These are phyloP conservation scores for Strobilomyces confusus DNA, from an alignment of 768 basidiomycete species.

Conservation along the genomic window DNA sequence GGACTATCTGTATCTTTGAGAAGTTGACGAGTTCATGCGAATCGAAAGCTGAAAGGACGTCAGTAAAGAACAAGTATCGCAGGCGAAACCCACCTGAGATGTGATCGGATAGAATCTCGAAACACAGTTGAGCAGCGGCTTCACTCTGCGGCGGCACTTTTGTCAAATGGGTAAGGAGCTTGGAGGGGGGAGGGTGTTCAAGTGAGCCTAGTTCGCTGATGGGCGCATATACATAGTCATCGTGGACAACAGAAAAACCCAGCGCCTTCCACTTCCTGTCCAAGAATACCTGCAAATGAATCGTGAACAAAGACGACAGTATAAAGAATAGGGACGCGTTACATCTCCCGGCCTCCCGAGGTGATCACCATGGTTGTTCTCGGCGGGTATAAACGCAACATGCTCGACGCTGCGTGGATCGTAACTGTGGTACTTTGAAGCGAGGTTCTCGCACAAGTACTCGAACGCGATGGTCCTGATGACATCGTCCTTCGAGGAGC, in stretches of 20 bases:
- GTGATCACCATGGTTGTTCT: too few relatives aligned
- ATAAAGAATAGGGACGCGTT: not conserved
- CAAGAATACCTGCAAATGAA: not conserved
- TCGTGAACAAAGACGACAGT: too few relatives aligned
- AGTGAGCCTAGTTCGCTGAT: not conserved
- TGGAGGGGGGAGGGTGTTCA: too few relatives aligned
- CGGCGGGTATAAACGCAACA: too few relatives aligned
- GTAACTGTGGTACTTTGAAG: not conserved
- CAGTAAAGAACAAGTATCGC: too few relatives aligned
- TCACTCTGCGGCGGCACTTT: not conserved
- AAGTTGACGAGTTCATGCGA: not conserved
- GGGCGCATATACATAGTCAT: not conserved
- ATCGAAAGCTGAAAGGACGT: not conserved
- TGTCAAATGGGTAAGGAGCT: not conserved
- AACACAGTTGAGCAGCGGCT: not conserved
- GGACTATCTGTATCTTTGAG: conserved; percentile 1
- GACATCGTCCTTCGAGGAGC: not conserved
- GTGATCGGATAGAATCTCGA: not conserved
- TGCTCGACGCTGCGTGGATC: not conserved
- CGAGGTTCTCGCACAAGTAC: not conserved
- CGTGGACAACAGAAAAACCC: not conserved
- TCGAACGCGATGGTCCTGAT: not conserved
- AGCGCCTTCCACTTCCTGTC: not conserved
- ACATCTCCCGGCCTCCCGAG: not conserved
- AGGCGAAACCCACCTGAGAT: not conserved